phyloP scores from a whole-genome alignment of 176 grass and related monocot species.

The Musa beccarii region DNA sequence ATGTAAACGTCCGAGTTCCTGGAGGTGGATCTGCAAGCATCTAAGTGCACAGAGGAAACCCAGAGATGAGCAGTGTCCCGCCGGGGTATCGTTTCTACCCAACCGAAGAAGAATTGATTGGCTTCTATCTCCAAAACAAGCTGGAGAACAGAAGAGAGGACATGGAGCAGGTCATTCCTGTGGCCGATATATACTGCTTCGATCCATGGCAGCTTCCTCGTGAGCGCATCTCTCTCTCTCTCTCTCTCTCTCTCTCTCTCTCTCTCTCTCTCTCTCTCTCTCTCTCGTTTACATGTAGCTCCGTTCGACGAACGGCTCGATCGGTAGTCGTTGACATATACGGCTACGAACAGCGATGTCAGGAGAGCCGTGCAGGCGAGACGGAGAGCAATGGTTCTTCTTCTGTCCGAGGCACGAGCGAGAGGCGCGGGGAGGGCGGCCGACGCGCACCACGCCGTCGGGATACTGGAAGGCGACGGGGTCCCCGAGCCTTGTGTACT shows the following conservation, averaged over 20 bases:
- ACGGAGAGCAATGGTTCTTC: constrained; percentile 83
- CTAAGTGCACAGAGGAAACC: no score
- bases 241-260: background rate
- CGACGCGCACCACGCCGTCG: constrained; percentile 67
- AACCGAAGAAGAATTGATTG: constrained; percentile 91
- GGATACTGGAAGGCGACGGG: constrained; percentile 98
- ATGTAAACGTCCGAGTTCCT: no score
- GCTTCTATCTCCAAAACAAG: constrained; percentile 95
- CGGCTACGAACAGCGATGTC: constrained; percentile 30
- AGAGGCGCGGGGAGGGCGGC: constrained; percentile 74
- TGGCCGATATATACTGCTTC: constrained; percentile 54
- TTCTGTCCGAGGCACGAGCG: constrained; percentile 78
- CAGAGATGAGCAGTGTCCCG: constrained; percentile 27
- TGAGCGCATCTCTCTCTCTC: constrained; percentile 1
- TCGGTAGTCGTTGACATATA: no score
- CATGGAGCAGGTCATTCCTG: constrained; percentile 77
- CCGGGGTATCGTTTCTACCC: constrained; percentile 88
- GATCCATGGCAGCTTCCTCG: constrained; percentile 64
- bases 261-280: background rate
- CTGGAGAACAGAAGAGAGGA: constrained; percentile 45
- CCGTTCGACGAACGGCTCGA: no score
- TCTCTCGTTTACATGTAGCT: no score
- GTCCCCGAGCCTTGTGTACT: constrained; percentile 61
- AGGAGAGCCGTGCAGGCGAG: constrained; percentile 16
- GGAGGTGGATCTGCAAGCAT: no score